Evolutionary conservation across 306 rosid genomes (phyloP), one percentile per base, ranked within the genome.

Genomic region (Clitoria ternatea): DNA sequence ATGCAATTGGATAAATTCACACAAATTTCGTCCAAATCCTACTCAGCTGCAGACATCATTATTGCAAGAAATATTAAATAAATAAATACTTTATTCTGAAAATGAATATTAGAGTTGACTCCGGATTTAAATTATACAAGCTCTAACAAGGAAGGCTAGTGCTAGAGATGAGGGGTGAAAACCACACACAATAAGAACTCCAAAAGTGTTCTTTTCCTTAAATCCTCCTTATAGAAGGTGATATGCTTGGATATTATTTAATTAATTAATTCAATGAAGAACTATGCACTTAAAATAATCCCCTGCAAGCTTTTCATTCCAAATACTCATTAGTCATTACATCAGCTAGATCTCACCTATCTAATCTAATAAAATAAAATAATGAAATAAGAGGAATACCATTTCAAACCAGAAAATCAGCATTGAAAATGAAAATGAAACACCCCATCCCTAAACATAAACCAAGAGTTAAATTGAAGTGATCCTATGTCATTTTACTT

Each of bases 401-500:
- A 45, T 36, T 26, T 55, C 23, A 59, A 64, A 66, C 26, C 18
- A 45, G 6, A 68, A 43, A 68, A 36, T 69, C 19, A 47, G 40
- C 47, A 69, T 62, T 50, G 54, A 53, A 39, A 72, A 44, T 72
- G 73, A 32, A 68, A 72, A 63, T 54, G 39, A 79, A 44, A 52
- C 39, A 19, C 4, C 5, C 1, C 26, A 68, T 50, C 69, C 40
- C 39, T 29, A 36, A 60, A 54, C 54, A 13, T 42, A 61, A 30
- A 15, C 59, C 20, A 52, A 53, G 67, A 48, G 80, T 43, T 72
- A 36, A 76, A 68, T 52, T 73, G 60, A 81, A 74, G 59, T 54
- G 22, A 69, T 55, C 69, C 5, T 20, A 4, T 29, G 84, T 48
- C 73, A 78, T 76, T 78, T 73, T 64, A 73, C 61, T 73, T 69